phyloP scores from a whole-genome alignment of 768 basidiomycete genomes.

The Harrya chromipes region DNA sequence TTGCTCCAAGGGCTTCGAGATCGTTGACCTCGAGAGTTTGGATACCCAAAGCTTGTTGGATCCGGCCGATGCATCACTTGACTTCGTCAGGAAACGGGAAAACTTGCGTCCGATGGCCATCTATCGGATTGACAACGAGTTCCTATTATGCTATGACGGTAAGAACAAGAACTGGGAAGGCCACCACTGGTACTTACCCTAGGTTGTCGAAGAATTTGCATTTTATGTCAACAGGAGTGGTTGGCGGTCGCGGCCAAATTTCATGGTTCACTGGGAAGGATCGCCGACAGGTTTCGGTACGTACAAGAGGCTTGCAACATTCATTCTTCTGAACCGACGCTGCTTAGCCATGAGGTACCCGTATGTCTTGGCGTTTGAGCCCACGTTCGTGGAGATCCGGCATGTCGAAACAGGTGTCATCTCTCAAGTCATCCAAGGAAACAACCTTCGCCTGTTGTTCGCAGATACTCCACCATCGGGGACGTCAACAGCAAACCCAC shows the following conservation, averaged over 20 bases:
- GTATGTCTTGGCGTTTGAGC: slow-evolving; percentile 95
- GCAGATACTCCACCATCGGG: slow-evolving; percentile 90
- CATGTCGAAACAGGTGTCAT: slow-evolving; percentile 91
- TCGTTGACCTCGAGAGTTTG: slow-evolving; percentile 94
- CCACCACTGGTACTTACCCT: slow-evolving; percentile 5
- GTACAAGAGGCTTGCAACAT: slow-evolving; percentile 27
- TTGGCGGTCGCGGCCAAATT: slow-evolving; percentile 83
- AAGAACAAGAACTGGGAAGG: slow-evolving; percentile 25
- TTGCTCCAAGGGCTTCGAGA: slow-evolving; percentile 96
- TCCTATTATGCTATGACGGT: slow-evolving; percentile 98
- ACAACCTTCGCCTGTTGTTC: slow-evolving; percentile 85
- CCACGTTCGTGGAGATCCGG: slow-evolving; percentile 93
- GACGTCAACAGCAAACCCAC: slow-evolving; percentile 50
- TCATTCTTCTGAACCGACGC: slow-evolving; percentile 5
- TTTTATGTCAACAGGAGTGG: slow-evolving; percentile 99
- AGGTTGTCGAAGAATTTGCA: slow-evolving; percentile 72
- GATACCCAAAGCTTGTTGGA: slow-evolving; percentile 96
- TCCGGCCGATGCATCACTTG: slow-evolving; percentile 84
- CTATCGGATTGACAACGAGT: slow-evolving; percentile 95
- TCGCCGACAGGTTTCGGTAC: slow-evolving; percentile 90
- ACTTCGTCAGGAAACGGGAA: slow-evolving; percentile 90
- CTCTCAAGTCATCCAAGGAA: slow-evolving; percentile 93
- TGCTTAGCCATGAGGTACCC: slow-evolving; percentile 87
- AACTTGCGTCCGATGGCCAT: slow-evolving; percentile 93
- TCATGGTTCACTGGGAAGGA: slow-evolving; percentile 98